Base-by-base conservation (phyloP, 108 stramenopile species). In the Schizochytrium sp. region DNA sequence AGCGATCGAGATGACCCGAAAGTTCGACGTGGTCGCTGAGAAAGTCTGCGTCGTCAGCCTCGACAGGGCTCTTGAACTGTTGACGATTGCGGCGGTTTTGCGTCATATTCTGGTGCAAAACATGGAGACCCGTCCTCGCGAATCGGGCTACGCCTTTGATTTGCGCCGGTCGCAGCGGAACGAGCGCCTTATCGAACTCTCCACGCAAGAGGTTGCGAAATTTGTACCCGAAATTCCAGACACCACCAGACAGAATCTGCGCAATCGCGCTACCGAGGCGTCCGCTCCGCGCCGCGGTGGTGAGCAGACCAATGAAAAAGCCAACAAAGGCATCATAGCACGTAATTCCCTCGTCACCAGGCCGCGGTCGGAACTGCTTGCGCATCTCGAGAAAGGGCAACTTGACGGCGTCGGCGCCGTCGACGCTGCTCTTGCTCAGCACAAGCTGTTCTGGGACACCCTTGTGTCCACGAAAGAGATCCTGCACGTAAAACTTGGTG, bases 381-480 rank as follows among this genome's bases (percentile, higher is more conserved):
- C 76, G 76, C 76, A 83, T 83, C 51, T 83, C 76, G 14, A 83
- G 23, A 53, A 83, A 53, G 1, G 76, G 76, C 45, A 83, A 23
- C 51, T 83, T 83, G 48, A 83, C 76, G 28, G 48, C 45, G 76
- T 83, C 76, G 10, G 76, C 76, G 51, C 51, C 51, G 51, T 83
- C 76, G 2, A 83, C 48, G 25, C 51, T 53, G 51, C 76, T 53
- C 10, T 47, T 53, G n/a, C 76, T 53, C 76, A 53, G n/a, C 45
- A 83, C 76, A 4, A 83, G 76, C 51, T 53, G 45, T 53, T 83
- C 76, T 6, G 76, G 48, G 25, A 53, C 76, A 4, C 76, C 76
- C 76, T 83, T 47, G 51, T 83, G 76, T 6, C 76, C 76, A 6
- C 76, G 76, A 28, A 83, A 83, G 23, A 83, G 76, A 53, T 83